These are phyloP conservation scores for Ogataea henricii DNA, from an alignment of 805 yeast genomes.

Conservation along the genomic window DNA sequence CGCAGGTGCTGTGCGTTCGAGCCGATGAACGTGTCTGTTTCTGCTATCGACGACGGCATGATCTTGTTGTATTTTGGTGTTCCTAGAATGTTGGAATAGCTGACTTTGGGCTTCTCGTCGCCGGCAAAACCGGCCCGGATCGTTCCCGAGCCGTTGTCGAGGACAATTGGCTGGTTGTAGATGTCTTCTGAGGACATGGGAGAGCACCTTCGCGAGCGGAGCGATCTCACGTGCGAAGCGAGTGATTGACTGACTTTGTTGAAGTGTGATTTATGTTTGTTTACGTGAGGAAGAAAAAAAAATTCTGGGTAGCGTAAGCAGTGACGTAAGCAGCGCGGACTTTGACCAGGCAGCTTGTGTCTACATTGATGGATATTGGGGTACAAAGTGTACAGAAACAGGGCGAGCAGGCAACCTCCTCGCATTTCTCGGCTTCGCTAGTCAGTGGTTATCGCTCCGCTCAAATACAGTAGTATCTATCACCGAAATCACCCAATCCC, in stretches of 20 bases:
- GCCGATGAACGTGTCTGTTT: conserved; percentile 70
- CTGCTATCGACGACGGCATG: conserved; percentile 64
- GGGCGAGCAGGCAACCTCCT: no score
- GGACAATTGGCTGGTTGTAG: conserved; percentile 70
- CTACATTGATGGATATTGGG: no score
- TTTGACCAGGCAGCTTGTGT: no score
- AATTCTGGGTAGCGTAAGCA: no score
- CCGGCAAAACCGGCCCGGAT: conserved; percentile 93
- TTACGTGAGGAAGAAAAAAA: no score
- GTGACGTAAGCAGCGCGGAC: no score
- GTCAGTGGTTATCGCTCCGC: background rate
- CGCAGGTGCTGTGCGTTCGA: conserved; percentile 69
- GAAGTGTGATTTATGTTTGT: no score
- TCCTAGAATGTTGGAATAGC: conserved; percentile 69
- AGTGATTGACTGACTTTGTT: no score
- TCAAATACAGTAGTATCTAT: conserved; percentile 88
- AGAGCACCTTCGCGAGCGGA: no score
- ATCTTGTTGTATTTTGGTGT: conserved; percentile 80
- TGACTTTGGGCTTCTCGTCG: conserved; percentile 73
- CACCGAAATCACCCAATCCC: conserved; percentile 98
- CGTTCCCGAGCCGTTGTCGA: conserved; percentile 85
- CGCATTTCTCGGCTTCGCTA: no score
- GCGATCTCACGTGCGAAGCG: background rate
- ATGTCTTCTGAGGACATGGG: conserved; percentile 27
- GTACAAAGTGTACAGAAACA: no score